These are phyloP conservation scores for Solanum paucissectum DNA, from an alignment of 257 asterid genomes.

Conservation along the genomic window DNA sequence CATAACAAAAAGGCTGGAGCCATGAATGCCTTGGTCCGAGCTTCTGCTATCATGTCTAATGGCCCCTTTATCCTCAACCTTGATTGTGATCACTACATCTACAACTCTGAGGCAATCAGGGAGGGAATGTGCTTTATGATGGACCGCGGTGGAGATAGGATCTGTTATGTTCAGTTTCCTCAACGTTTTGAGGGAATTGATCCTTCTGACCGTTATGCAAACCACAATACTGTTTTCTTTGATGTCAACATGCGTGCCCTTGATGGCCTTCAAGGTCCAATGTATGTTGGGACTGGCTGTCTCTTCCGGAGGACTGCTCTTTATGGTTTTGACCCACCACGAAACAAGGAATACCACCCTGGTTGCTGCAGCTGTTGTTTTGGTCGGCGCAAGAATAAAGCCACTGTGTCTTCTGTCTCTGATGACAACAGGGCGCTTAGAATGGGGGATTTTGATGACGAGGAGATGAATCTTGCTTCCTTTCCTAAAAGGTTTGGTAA, in stretches of 20 bases:
- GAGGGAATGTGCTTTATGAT: slow-evolving; percentile 88
- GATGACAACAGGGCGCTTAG: slow-evolving; percentile 61
- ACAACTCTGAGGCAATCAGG: slow-evolving; percentile 68
- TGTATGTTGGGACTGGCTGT: slow-evolving; percentile 84
- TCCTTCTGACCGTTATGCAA: slow-evolving; percentile 84
- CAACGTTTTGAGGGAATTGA: slow-evolving; percentile 84
- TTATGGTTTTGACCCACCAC: slow-evolving; percentile 82
- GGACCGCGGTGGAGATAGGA: slow-evolving; percentile 83
- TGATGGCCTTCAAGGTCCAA: slow-evolving; percentile 84
- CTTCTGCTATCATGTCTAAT: slow-evolving; percentile 85
- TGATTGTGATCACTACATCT: slow-evolving; percentile 89
- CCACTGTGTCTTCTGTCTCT: slow-evolving; percentile 22
- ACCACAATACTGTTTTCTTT: slow-evolving; percentile 78
- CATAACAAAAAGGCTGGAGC: slow-evolving; percentile 96
- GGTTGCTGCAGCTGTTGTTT: slow-evolving; percentile 66
- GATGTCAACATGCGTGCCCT: slow-evolving; percentile 88
- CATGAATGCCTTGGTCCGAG: slow-evolving; percentile 83
- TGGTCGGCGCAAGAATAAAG: slow-evolving; percentile 30
- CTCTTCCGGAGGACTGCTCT: slow-evolving; percentile 76
- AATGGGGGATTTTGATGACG: slow-evolving; percentile 69
- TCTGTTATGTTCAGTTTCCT: slow-evolving; percentile 77
- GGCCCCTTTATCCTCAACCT: slow-evolving; percentile 87
- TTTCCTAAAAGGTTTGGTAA: slow-evolving; percentile 76
- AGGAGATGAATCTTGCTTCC: slow-evolving; percentile 54
- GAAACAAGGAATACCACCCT: slow-evolving; percentile 51